phyloP scores from a whole-genome alignment of 257 asterid genomes.

The Dorcoceras hygrometricum region DNA sequence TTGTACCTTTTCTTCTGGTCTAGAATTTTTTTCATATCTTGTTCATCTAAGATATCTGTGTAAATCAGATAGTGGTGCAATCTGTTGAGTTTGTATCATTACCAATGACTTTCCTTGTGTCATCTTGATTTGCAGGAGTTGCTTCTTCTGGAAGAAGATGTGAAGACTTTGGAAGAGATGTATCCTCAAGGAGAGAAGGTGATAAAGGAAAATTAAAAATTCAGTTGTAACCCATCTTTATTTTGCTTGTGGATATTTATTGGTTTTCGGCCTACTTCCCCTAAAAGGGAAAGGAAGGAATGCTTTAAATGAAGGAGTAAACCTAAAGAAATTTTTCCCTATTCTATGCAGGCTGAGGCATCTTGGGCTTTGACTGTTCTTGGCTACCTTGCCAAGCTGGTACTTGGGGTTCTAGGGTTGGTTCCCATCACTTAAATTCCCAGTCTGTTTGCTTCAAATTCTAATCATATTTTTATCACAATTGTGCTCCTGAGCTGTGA shows the following conservation, averaged over 20 bases:
- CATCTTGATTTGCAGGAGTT: constrained; percentile 51
- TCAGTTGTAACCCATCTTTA: neutral
- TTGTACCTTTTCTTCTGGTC: no score
- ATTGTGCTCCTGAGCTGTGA: neutral
- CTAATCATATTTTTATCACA: neutral
- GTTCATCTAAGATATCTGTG: neutral
- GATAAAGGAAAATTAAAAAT: constrained; percentile 27
- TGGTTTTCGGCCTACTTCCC: neutral
- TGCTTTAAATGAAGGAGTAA: no score
- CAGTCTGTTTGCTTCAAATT: neutral
- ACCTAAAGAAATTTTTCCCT: constrained; percentile 10
- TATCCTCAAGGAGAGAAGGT: constrained; percentile 99
- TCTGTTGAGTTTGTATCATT: constrained; percentile 18
- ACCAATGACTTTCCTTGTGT: constrained; percentile 7
- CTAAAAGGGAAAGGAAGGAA: no score
- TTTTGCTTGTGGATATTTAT: no score
- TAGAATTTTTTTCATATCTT: no score
- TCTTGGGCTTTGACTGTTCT: constrained; percentile 96
- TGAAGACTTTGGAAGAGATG: constrained; percentile 94
- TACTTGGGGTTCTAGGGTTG: constrained; percentile 87
- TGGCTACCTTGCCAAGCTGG: constrained; percentile 85
- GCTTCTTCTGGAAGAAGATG: constrained; percentile 94
- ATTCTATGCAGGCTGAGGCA: constrained; percentile 80
- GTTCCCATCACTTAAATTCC: constrained; percentile 16
- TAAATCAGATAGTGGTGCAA: constrained; percentile 8